Evolutionary conservation across 345 rosid species (phyloP).

Genomic region (Stellera chamaejasme): DNA sequence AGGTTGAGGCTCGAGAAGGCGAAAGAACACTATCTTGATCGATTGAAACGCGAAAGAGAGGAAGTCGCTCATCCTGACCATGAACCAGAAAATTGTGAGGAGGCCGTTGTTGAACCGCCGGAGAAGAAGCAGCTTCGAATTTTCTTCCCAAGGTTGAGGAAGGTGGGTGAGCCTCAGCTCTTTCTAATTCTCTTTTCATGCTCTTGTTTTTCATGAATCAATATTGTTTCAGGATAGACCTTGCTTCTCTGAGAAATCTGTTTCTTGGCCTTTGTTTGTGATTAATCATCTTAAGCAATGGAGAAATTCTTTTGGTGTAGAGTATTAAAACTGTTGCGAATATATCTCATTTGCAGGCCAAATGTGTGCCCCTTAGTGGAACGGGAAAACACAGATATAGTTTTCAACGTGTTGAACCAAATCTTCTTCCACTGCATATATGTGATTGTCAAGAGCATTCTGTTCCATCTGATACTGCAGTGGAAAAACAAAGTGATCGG

Average conservation of each 20-base stretch:
- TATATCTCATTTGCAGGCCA: slow-evolving; percentile 38
- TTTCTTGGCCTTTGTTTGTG: too few relatives aligned
- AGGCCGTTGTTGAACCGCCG: slow-evolving; percentile 1
- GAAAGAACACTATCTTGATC: slow-evolving; percentile 62
- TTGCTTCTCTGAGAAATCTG: too few relatives aligned
- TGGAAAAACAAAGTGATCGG: slow-evolving; percentile 18
- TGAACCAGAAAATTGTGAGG: slow-evolving; percentile 6
- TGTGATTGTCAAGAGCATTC: slow-evolving; percentile 92
- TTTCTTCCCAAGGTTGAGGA: slow-evolving; percentile 63
- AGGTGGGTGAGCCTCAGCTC: slow-evolving; percentile 29
- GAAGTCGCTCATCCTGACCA: slow-evolving; percentile 23
- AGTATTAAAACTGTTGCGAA: too few relatives aligned
- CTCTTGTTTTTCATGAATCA: too few relatives aligned
- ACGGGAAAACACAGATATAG: slow-evolving; percentile 91
- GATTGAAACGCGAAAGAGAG: slow-evolving; percentile 66
- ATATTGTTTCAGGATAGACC: neutral
- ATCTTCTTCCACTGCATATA: slow-evolving; percentile 50
- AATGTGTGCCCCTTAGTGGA: slow-evolving; percentile 61
- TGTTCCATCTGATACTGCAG: slow-evolving; percentile 16
- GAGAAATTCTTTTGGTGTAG: too few relatives aligned
- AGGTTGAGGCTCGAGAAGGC: slow-evolving; percentile 84
- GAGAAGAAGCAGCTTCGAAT: slow-evolving; percentile 39
- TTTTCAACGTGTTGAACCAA: slow-evolving; percentile 53
- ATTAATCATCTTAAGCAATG: too few relatives aligned
- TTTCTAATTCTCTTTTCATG: neutral